Conservation (phyloP, 2,329 filamentous ascomycete species). For the Botryotinia globosa region DNA sequence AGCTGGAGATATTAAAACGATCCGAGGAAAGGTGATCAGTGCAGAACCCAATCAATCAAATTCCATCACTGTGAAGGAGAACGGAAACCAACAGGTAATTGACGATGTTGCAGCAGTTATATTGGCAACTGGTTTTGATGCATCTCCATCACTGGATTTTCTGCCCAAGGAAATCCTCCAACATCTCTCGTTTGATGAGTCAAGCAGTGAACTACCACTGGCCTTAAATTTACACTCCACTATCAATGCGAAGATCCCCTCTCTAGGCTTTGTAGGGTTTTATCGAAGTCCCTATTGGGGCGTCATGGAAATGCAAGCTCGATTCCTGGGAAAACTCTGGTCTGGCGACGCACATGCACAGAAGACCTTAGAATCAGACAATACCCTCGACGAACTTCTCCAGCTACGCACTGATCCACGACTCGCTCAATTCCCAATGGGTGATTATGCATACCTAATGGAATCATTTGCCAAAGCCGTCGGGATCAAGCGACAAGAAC, state of each 20-base stretch:
- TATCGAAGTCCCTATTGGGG: slow-evolving; percentile 85
- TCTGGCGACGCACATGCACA: slow-evolving; percentile 30
- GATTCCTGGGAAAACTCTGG: slow-evolving; percentile 64
- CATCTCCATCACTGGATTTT: slow-evolving; percentile 61
- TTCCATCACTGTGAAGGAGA: slow-evolving; percentile 38
- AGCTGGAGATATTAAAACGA: slow-evolving; percentile 52
- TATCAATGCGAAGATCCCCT: slow-evolving; percentile 57
- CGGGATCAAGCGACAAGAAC: slow-evolving; percentile 45
- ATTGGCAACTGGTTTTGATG: slow-evolving; percentile 72
- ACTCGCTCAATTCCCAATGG: slow-evolving; percentile 75
- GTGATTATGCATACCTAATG: slow-evolving; percentile 75
- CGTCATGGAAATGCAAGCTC: slow-evolving; percentile 82
- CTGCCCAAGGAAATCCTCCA: slow-evolving; percentile 56
- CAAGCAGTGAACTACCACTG: slow-evolving; percentile 50
- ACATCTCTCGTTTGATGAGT: slow-evolving; percentile 55
- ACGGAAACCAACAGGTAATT: slow-evolving; percentile 39
- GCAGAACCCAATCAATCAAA: not conserved
- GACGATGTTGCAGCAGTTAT: slow-evolving; percentile 64
- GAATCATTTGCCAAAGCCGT: slow-evolving; percentile 64
- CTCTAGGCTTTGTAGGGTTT: slow-evolving; percentile 76
- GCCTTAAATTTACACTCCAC: slow-evolving; percentile 67
- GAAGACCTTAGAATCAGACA: slow-evolving; percentile 32
- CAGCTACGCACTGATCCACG: slow-evolving; percentile 35
- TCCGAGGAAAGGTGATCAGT: slow-evolving; percentile 37
- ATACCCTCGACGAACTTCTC: slow-evolving; percentile 32